Percentiles rank a stretch among this genome's conserved stretches.
phyloP scores from a whole-genome alignment of 2,329 filamentous ascomycete genomes.

The Cladophialophora carrionii region DNA sequence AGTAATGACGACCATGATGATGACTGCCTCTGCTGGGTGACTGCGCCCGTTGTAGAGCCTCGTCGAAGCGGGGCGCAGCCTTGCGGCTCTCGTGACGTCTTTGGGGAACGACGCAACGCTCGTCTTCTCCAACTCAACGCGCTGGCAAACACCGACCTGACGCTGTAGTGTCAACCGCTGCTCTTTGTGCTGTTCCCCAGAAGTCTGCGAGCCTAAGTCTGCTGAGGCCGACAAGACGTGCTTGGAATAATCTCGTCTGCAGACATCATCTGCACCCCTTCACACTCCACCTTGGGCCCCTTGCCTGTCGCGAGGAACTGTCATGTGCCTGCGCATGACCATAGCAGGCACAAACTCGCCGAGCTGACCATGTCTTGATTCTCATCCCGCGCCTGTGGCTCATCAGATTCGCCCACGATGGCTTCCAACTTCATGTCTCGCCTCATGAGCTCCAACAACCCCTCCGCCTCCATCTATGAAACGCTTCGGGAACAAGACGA shows the following conservation, averaged over 20 bases:
- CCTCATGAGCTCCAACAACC: conserved; percentile 49
- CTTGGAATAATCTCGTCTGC: background rate
- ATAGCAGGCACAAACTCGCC: conserved; percentile 27
- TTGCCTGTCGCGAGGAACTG: conserved; percentile 26
- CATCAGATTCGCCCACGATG: conserved; percentile 42
- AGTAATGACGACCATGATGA: background rate
- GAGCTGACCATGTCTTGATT: conserved; percentile 25
- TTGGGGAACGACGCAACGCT: background rate
- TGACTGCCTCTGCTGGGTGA: background rate
- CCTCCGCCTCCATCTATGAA: conserved; percentile 51
- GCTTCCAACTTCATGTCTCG: conserved; percentile 59
- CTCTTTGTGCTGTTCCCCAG: background rate
- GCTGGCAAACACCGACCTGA: background rate
- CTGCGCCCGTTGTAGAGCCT: conserved; percentile 6
- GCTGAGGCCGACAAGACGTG: background rate
- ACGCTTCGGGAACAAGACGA: conserved; percentile 52
- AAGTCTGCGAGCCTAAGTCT: background rate
- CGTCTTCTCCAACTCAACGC: conserved; percentile 8
- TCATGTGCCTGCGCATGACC: conserved; percentile 34
- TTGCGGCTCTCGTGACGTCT: conserved; percentile 8
- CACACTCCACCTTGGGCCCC: conserved; percentile 6
- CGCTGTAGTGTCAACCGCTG: background rate
- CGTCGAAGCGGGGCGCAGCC: conserved; percentile 12
- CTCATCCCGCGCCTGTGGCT: conserved; percentile 2
- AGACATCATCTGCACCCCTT: conserved; percentile 7